Evolutionary conservation across 148 eudicot species (phyloP), one percentile per base, ranked within the genome.

Genomic region (Persicaria maculosa): DNA sequence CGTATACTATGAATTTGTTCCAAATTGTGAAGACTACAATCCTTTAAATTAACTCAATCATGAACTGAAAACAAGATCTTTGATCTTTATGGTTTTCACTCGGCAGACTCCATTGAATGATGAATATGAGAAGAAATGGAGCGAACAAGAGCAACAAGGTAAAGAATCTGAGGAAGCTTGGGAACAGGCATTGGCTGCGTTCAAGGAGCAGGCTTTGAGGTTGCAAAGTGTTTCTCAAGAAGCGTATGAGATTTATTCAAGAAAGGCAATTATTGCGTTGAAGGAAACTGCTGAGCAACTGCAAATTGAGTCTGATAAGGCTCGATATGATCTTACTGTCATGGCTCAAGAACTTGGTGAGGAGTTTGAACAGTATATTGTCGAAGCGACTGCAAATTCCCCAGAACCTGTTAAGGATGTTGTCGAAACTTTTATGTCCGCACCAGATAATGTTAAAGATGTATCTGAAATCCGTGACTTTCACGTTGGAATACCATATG

Each of bases 371-470:
- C 85, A 77, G 72, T 88, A 87, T 78, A 84, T 95, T 50, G 52
- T 81, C 65, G 78, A 79, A 74, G 96, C 93, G 44, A 86, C 97
- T 16, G 92, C 90, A 76, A 86, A 85, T 71, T 88, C 87, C 75
- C 99, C 99, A 11, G 96, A 88, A 84, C 91, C 89, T 74, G 90
- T 95, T 77, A 95, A 88, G 83, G 99, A 95, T 83, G 88, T 95
- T 15, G 87, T 92, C 68, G 96, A 90, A 80, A 92, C 92, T 55
- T 90, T 90, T 86, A 86, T 89, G 59, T 83, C 90, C 20, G 81
- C 89, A 64, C 80, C 87, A 71, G 85, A 89, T 76, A 81, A 86
- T 75, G 74, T 87, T 25, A 85, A 86, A 47, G 92, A 92, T 65
- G 82, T 92, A 50, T 88, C 97, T 47, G 75, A 86, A 83, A 79